phyloP scores from a whole-genome alignment of 140 eudicot species.

The Bidens hawaiensis region DNA sequence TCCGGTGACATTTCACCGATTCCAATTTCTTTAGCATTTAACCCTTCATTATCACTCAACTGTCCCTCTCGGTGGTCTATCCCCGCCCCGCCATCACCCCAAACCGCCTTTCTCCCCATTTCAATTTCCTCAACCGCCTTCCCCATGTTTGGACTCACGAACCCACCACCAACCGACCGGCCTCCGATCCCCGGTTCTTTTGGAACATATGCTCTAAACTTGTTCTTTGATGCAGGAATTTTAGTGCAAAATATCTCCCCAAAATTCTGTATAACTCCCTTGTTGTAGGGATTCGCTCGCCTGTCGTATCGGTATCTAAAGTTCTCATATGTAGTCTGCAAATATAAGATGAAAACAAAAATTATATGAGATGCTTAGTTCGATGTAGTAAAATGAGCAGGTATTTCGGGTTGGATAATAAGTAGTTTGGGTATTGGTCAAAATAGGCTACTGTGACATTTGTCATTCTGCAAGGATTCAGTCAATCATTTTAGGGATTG shows the following conservation, averaged over 20 bases:
- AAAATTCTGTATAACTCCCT: conserved; percentile 72
- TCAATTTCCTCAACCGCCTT: conserved; percentile 85
- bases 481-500: no score
- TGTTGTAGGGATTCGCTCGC: conserved; percentile 90
- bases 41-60: conserved; percentile 53
- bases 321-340: conserved; percentile 96
- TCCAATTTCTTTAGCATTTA: conserved; percentile 55
- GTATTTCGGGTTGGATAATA: background rate
- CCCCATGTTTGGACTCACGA: conserved; percentile 95
- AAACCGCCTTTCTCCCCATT: conserved; percentile 93
- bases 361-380: conserved; percentile 10
- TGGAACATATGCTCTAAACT: conserved; percentile 66
- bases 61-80: conserved; percentile 45
- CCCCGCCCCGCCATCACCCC: conserved; percentile 76
- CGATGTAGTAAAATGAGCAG: background rate
- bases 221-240: conserved; percentile 74
- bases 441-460: background rate
- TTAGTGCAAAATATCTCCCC: conserved; percentile 64
- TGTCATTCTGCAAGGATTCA: background rate
- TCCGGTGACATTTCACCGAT: conserved; percentile 76
- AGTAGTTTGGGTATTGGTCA: background rate
- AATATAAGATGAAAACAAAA: background rate
- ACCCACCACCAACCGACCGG: conserved; percentile 71
- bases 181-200: conserved; percentile 56
- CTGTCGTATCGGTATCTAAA: conserved; percentile 89